Percentiles rank a stretch among this genome's conserved stretches.
Evolutionary conservation across 352 stramenopile species (phyloP).

Genomic region (Globisporangium uncinulatum): DNA sequence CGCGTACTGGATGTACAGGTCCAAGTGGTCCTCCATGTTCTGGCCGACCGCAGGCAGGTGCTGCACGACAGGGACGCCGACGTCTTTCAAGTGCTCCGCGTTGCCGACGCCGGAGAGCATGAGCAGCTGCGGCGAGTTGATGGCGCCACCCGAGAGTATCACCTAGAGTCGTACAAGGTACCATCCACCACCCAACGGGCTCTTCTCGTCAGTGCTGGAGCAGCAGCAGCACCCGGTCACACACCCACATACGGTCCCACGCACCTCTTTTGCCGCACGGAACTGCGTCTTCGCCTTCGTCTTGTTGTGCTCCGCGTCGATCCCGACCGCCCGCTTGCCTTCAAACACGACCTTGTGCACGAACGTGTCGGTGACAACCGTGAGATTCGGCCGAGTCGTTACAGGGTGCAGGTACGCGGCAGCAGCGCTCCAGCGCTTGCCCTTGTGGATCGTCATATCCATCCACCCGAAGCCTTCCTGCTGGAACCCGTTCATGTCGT

Average conservation of each 20-base stretch:
- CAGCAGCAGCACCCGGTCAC: neutral
- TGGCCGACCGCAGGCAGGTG: slow-evolving; percentile 75
- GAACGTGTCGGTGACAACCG: slow-evolving; percentile 74
- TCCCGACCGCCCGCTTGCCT: slow-evolving; percentile 65
- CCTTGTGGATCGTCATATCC: slow-evolving; percentile 85
- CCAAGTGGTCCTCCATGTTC: slow-evolving; percentile 88
- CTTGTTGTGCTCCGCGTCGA: slow-evolving; percentile 68
- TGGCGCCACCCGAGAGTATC: slow-evolving; percentile 81
- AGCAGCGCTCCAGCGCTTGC: slow-evolving; percentile 72
- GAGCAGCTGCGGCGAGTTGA: slow-evolving; percentile 87
- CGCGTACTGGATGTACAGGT: slow-evolving; percentile 87
- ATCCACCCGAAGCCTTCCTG: slow-evolving; percentile 90
- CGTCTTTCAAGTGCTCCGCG: slow-evolving; percentile 60
- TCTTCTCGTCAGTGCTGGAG: neutral
- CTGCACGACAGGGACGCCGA: slow-evolving; percentile 70
- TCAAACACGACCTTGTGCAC: slow-evolving; percentile 85
- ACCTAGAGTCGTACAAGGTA: slow-evolving; percentile 18
- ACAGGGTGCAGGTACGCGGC: slow-evolving; percentile 73
- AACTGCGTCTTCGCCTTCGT: slow-evolving; percentile 42
- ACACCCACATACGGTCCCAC: too few relatives aligned
- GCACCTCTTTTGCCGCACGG: slow-evolving; percentile 68
- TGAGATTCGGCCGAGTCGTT: slow-evolving; percentile 63
- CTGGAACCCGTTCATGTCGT: slow-evolving; percentile 88
- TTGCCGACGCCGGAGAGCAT: slow-evolving; percentile 86
- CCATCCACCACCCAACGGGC: neutral